These are phyloP conservation scores for Coniochaeta pulveracea DNA, from an alignment of 2,329 filamentous ascomycete species.

Conservation along the genomic window DNA sequence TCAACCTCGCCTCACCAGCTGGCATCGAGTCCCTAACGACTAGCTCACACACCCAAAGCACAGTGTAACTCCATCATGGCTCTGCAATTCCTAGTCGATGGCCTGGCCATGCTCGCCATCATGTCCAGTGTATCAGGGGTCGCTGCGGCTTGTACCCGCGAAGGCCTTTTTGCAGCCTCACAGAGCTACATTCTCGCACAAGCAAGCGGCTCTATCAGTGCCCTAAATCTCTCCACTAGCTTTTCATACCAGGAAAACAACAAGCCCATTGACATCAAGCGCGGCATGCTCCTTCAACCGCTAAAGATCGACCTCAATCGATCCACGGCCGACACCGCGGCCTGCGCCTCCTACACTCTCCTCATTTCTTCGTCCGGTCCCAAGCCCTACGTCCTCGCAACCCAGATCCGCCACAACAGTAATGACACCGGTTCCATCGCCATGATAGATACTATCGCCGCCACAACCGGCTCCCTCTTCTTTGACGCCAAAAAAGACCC, in stretches of 20 bases:
- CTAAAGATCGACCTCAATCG: constrained; percentile 17
- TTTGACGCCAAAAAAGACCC: constrained; percentile 20
- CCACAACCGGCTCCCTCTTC: constrained; percentile 19
- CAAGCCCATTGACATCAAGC: constrained; percentile 5
- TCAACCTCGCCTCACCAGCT: too few species aligned
- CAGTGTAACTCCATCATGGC: too few species aligned
- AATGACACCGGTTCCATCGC: constrained; percentile 10
- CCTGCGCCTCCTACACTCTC: constrained; percentile 23
- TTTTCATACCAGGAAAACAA: constrained; percentile 9
- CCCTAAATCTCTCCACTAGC: background rate
- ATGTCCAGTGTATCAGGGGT: too few species aligned
- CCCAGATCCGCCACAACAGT: constrained; percentile 17
- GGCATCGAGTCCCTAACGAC: too few species aligned
- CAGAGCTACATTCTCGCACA: constrained; percentile 7
- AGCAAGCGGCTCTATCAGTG: constrained; percentile 5
- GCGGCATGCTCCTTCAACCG: constrained; percentile 9
- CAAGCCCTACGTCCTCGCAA: constrained; percentile 19
- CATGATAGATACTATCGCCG: constrained; percentile 20
- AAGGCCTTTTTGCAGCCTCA: constrained; percentile 4
- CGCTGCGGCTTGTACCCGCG: constrained; percentile 2
- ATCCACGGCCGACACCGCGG: constrained; percentile 15
- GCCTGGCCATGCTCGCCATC: too few species aligned
- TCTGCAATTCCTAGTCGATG: too few species aligned
- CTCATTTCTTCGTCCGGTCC: constrained; percentile 17
- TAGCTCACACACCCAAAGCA: too few species aligned